These are phyloP conservation scores for Eimeria maxima DNA, from an alignment of 169 alveolate species.

Conservation along the genomic window DNA sequence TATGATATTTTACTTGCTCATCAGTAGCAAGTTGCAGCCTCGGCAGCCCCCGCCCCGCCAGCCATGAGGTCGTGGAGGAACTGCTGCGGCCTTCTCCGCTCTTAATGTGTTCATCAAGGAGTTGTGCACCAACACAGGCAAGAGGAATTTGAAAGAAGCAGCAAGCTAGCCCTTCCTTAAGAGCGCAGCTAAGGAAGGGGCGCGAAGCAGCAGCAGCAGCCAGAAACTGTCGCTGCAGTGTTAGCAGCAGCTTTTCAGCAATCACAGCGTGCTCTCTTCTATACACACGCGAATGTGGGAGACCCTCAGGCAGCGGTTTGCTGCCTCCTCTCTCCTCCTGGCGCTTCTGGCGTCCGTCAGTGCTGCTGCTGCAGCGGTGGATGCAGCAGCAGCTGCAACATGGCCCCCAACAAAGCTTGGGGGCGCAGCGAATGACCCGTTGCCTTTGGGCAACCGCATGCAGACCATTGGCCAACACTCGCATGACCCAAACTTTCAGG, in stretches of 20 bases:
- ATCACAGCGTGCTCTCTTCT: background rate
- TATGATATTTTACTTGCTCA: background rate
- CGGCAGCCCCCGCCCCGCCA: background rate
- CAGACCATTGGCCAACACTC: slow-evolving; percentile 39
- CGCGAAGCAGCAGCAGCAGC: slow-evolving; percentile 21
- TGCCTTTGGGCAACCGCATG: slow-evolving; percentile 23
- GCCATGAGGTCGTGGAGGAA: background rate
- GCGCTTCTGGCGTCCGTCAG: slow-evolving; percentile 13
- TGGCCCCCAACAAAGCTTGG: slow-evolving; percentile 24
- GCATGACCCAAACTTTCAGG: background rate
- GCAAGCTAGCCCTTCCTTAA: background rate
- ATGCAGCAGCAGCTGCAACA: background rate
- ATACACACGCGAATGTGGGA: slow-evolving; percentile 6
- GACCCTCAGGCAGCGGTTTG: background rate
- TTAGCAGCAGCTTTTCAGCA: background rate
- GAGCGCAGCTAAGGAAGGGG: background rate
- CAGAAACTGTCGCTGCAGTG: slow-evolving; percentile 4
- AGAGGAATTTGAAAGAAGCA: background rate
- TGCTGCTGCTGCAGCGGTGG: background rate
- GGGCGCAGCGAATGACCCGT: background rate
- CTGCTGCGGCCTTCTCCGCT: background rate
- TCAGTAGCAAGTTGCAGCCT: background rate
- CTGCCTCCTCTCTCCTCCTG: slow-evolving; percentile 12
- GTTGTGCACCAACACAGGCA: background rate
- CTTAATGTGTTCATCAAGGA: background rate